Evolutionary conservation across 805 yeast species (phyloP), one percentile per base, ranked within the genome.

Genomic region (Metschnikowia shivogae): DNA sequence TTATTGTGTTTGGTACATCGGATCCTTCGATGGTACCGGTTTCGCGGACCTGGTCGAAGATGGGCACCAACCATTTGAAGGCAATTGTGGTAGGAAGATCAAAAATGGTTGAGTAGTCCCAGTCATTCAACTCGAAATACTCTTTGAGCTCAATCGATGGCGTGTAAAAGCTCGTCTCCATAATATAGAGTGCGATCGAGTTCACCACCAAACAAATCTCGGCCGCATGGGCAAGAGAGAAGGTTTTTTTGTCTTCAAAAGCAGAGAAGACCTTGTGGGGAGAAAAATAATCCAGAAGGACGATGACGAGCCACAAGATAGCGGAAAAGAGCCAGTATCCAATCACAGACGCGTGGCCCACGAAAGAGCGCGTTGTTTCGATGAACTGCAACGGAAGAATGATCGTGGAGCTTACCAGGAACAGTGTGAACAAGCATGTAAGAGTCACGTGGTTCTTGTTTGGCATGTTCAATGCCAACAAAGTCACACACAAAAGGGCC

Each of bases 11-110:
- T 3, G 57, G 57, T 28, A 52, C 42, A 8, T 60, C 60, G 1
- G 51, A 37, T 9, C 53, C 50, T 22, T 45, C 48, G 14, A 63
- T 60, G 14, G 55, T 55, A n/a, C 49, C 56, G 7, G 61, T 55
- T 14, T 43, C 39, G 48, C 62, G 55, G 39, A 64, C 58, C 26
- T 54, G 45, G 28, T 49, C 42, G 34, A 67, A 59, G 22, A 59
- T 47, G 2, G 65, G 65, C 32, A 59, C 56, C 29, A 64, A 48
- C 61, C 63, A 67, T 20, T 47, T 42, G 44, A 64, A 64, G 12
- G 67, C 52, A 34, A 60, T 43, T 14, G 46, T 40, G 6, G 57
- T 45, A 34, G 59, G 56, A 36, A 65, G 33, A 49, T 62, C 60
- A 31, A 56, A 49, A 24, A 48, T 50, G 8, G 60, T 50, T 36